Evolutionary conservation across 176 grass and related monocot species (phyloP).

Genomic region (Oryza glumipatula): DNA sequence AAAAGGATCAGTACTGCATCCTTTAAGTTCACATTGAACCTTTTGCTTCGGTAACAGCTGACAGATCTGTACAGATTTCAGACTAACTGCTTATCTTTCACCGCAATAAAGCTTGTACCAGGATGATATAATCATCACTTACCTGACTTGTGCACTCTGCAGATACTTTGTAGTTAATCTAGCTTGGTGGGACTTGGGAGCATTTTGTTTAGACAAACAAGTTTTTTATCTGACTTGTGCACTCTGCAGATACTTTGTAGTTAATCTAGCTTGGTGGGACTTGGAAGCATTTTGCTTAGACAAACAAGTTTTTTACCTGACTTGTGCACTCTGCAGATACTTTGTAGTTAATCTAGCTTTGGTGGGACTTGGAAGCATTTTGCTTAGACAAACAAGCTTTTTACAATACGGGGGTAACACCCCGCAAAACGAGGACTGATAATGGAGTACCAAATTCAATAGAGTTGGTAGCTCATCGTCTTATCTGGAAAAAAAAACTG

Average conservation of each 20-base stretch:
- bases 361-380: background rate
- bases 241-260: background rate
- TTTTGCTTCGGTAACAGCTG: background rate
- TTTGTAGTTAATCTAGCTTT: constrained; percentile 1
- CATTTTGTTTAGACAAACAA: background rate
- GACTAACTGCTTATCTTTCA: constrained; percentile 1
- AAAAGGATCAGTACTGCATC: background rate
- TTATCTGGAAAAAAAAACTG: background rate
- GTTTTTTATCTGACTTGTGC: background rate
- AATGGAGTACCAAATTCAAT: background rate
- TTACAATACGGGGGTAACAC: background rate
- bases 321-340: background rate
- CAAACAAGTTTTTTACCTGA: background rate
- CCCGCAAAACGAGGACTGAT: background rate
- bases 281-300: background rate
- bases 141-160: background rate
- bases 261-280: constrained; percentile 10
- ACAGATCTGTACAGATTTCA: background rate
- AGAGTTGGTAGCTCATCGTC: background rate
- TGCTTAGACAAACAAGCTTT: background rate
- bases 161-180: background rate
- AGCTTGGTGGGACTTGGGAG: background rate
- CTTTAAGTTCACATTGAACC: background rate
- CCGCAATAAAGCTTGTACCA: constrained; percentile 5
- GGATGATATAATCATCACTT: background rate